These are phyloP conservation scores for Melastoma malabathricum DNA, from an alignment of 345 rosid species.

Conservation along the genomic window DNA sequence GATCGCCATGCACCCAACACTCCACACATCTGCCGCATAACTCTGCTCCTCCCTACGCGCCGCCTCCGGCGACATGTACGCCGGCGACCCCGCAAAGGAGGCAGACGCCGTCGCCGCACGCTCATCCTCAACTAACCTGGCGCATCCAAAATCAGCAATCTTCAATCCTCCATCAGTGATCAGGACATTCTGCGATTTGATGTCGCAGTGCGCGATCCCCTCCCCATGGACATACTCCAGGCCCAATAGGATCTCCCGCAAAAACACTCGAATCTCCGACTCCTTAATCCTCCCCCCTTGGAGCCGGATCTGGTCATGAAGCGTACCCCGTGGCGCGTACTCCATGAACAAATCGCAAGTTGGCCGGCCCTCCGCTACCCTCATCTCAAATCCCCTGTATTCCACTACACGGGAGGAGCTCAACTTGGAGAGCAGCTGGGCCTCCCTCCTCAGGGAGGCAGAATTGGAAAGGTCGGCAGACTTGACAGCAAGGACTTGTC, in stretches of 20 bases:
- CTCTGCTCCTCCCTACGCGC: slow-evolving; percentile 82
- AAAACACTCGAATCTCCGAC: slow-evolving; percentile 26
- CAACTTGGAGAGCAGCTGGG: slow-evolving; percentile 32
- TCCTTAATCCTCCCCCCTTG: slow-evolving; percentile 51
- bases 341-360: slow-evolving; percentile 58
- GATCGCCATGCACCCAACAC: slow-evolving; percentile 58
- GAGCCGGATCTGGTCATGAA: slow-evolving; percentile 37
- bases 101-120: slow-evolving; percentile 1
- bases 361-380: slow-evolving; percentile 14
- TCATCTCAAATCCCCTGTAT: slow-evolving; percentile 41
- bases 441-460: slow-evolving; percentile 38
- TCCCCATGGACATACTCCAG: slow-evolving; percentile 42
- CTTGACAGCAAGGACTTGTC: slow-evolving; percentile 55
- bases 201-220: slow-evolving; percentile 64
- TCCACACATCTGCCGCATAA: slow-evolving; percentile 78
- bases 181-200: slow-evolving; percentile 68
- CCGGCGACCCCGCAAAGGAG: slow-evolving; percentile 70
- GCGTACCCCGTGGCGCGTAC: slow-evolving; percentile 55
- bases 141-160: slow-evolving; percentile 76
- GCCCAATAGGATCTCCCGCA: slow-evolving; percentile 36
- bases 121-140: slow-evolving; percentile 19
- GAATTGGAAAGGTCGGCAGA: slow-evolving; percentile 45
- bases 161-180: slow-evolving; percentile 40
- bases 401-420: slow-evolving; percentile 47
- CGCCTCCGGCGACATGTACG: slow-evolving; percentile 90